These are phyloP conservation scores for Colletotrichum paranaense DNA, from an alignment of 2,329 filamentous ascomycete species.

Conservation along the genomic window DNA sequence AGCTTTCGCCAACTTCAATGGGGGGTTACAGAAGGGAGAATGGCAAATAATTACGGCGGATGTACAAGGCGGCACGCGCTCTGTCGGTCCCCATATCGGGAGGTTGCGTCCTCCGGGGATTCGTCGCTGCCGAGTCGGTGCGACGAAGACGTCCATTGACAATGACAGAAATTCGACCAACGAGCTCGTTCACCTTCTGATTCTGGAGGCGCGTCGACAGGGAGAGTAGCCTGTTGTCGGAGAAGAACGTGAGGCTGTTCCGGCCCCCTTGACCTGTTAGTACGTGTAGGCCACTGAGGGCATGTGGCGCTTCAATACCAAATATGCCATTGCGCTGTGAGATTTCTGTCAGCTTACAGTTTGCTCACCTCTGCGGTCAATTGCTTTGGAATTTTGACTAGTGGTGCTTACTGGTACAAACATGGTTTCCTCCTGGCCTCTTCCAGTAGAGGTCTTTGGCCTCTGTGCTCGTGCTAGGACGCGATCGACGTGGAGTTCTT, in stretches of 20 bases:
- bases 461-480: slow-evolving; percentile 37
- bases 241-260: slow-evolving; percentile 44
- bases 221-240: slow-evolving; percentile 44
- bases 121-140: slow-evolving; percentile 5
- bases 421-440: slow-evolving; percentile 33
- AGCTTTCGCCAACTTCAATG: not conserved
- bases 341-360: not conserved
- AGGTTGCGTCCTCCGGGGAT: not conserved
- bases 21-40: not conserved
- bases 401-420: slow-evolving; percentile 40
- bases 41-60: slow-evolving; percentile 8
- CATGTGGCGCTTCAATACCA: slow-evolving; percentile 30
- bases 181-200: slow-evolving; percentile 43
- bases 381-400: not conserved
- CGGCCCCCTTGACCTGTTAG: slow-evolving; percentile 38
- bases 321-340: slow-evolving; percentile 44
- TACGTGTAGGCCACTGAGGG: slow-evolving; percentile 4
- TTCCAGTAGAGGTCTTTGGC: slow-evolving; percentile 16
- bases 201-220: slow-evolving; percentile 43
- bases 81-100: slow-evolving; percentile 12
- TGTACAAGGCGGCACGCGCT: slow-evolving; percentile 20
- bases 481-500: slow-evolving; percentile 43
- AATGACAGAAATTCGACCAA: slow-evolving; percentile 41
- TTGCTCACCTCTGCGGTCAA: not conserved
- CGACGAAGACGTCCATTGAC: slow-evolving; percentile 37